Evolutionary conservation across 768 basidiomycete species (phyloP).

Genomic region (Boletus subparvulus): DNA sequence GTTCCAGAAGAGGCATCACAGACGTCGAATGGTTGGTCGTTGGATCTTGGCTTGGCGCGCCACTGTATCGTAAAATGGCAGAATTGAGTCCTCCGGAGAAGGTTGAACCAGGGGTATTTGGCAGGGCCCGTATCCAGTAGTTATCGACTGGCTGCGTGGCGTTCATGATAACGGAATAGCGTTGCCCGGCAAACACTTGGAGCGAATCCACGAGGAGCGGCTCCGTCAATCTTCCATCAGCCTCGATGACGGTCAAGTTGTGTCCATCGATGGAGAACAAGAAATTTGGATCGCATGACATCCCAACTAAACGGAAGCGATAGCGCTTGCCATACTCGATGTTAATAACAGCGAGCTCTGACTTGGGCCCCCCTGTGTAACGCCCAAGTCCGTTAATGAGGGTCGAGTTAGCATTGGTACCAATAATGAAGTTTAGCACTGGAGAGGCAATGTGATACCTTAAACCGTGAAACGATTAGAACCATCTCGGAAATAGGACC

Average conservation of each 20-base stretch:
- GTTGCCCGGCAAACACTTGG: conserved; percentile 36
- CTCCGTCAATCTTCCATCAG: conserved; percentile 43
- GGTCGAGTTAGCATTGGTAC: conserved; percentile 20
- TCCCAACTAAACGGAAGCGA: conserved; percentile 49
- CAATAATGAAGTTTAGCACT: conserved; percentile 18
- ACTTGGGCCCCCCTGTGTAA: conserved; percentile 35
- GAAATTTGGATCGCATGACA: conserved; percentile 45
- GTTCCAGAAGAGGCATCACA: conserved; percentile 32
- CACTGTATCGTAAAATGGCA: conserved; percentile 52
- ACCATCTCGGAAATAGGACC: background rate
- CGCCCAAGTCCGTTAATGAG: conserved; percentile 34
- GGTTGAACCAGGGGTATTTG: conserved; percentile 19
- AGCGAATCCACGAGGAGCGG: conserved; percentile 43
- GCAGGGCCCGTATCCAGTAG: conserved; percentile 53
- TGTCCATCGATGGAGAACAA: conserved; percentile 49
- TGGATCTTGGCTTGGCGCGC: conserved; percentile 41
- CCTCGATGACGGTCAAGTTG: conserved; percentile 42
- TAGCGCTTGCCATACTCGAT: conserved; percentile 40
- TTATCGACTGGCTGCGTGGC: conserved; percentile 47
- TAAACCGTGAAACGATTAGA: background rate
- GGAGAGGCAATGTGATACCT: conserved; percentile 26
- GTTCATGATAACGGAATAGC: conserved; percentile 43
- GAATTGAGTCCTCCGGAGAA: conserved; percentile 47
- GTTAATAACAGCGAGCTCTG: conserved; percentile 39
- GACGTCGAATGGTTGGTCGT: conserved; percentile 32